Base-by-base conservation (phyloP, 305 asterid genomes). In the Ilex paraguariensis region DNA sequence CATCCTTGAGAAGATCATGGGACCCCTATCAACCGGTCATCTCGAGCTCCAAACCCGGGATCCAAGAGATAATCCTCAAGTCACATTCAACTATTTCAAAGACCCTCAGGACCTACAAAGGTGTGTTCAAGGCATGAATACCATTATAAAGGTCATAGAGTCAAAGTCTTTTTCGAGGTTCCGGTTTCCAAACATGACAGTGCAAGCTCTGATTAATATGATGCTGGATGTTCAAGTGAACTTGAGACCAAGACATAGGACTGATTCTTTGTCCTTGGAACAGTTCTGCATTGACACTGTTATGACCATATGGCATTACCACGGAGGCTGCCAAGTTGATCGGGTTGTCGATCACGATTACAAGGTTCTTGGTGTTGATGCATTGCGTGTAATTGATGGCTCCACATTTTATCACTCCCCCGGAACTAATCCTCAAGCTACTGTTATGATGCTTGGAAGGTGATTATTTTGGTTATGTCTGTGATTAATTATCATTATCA, bases 361-460 rank as follows among this genome's bases (percentile, higher is more conserved):
- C 15, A 30, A 6, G 16, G 60, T 56, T 8, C n/a, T 56, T 11
- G 60, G 60, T 9, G 39, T 56, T 4, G 42, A 56, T 11, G 60
- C 42, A n/a, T 31, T 56, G 15, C 60, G 60, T 3, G 42, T 56
- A 6, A 31, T 56, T 56, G 60, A 56, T 56, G 44, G 60, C 3
- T 56, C 60, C 14, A 56, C 60, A 2, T n/a, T 55, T 28, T 28
- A 9, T 28, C 10, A 56, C 21, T 56, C 42, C 16, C 60, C 60
- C 1, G 60, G 60, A 28, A 56, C 60, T 28, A 30, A 56, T 56
- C 60, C 60, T 28, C 60, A 56, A n/a, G 60, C 60, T 4, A 56
- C 60, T 10, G 44, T 56, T 13, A 56, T 56, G 60, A 56, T 56
- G 60, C 60, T 56, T 4, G 60, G 60, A 56, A 56, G 60, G 60